These are phyloP conservation scores for Linum lewisii DNA, from an alignment of 345 rosid species.

Conservation along the genomic window DNA sequence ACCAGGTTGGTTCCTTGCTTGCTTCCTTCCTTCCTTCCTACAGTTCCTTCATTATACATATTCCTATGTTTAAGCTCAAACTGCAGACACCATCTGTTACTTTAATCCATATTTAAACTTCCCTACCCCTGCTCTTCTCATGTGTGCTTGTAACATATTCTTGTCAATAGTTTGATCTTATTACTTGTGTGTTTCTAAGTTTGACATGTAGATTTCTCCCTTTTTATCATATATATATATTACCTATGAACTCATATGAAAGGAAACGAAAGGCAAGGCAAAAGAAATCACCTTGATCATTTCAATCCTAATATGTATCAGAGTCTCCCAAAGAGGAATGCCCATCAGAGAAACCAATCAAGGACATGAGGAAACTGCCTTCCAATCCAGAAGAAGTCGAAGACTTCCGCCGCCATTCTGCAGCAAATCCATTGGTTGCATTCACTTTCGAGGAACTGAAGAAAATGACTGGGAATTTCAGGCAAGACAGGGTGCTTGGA, in stretches of 20 bases:
- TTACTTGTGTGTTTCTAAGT: not conserved
- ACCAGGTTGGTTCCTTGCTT: conserved; percentile 45
- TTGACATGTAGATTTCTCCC: too few species aligned
- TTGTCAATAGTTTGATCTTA: not conserved
- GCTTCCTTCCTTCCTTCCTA: not conserved
- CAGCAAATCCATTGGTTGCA: conserved; percentile 72
- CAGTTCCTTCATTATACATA: too few species aligned
- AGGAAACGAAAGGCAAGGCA: not conserved
- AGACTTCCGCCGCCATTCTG: conserved; percentile 69
- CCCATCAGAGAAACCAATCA: conserved; percentile 27
- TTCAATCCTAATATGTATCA: conserved; percentile 7
- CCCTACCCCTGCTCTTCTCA: too few species aligned
- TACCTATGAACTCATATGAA: too few species aligned
- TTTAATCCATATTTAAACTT: too few species aligned
- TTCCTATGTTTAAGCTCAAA: not conserved
- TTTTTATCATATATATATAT: too few species aligned
- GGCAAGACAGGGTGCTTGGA: conserved; percentile 88
- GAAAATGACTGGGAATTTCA: conserved; percentile 63
- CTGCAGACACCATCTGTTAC: too few species aligned
- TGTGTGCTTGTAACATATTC: too few species aligned
- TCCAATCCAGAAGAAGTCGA: conserved; percentile 95
- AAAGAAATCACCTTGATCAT: not conserved
- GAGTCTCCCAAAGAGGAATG: conserved; percentile 57
- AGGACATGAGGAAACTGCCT: conserved; percentile 55
- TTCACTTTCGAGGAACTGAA: conserved; percentile 71